These are phyloP conservation scores for Xerocomellus intermedius DNA, from an alignment of 768 basidiomycete genomes.

Conservation along the genomic window DNA sequence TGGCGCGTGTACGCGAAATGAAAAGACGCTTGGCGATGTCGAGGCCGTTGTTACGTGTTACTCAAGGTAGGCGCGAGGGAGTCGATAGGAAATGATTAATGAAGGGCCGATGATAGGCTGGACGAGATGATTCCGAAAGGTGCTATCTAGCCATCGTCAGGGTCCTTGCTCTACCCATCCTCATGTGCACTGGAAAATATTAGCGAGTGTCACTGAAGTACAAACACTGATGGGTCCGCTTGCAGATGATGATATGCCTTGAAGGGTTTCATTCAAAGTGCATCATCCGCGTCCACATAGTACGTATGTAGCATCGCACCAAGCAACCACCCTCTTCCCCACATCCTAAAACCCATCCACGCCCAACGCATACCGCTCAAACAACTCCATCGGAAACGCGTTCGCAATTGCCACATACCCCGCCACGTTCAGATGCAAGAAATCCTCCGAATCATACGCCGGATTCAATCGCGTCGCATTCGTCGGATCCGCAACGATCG, in stretches of 20 bases:
- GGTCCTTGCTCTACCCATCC: too few relatives aligned
- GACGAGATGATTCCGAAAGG: too few relatives aligned
- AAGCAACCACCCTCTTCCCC: neutral
- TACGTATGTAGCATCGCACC: neutral
- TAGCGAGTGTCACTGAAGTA: too few relatives aligned
- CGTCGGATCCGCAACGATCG: slow-evolving; percentile 8
- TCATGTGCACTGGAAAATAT: too few relatives aligned
- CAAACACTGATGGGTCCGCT: too few relatives aligned
- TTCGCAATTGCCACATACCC: neutral
- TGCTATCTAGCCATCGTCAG: too few relatives aligned
- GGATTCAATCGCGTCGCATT: neutral
- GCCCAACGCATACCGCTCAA: neutral
- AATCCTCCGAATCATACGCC: neutral
- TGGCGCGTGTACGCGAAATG: slow-evolving; percentile 1
- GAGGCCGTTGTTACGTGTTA: neutral
- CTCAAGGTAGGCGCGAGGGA: neutral
- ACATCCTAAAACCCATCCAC: slow-evolving; percentile 1
- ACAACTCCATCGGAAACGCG: neutral
- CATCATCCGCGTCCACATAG: too few relatives aligned
- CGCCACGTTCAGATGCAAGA: slow-evolving; percentile 5
- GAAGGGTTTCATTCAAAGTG: too few relatives aligned
- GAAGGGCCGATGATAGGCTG: too few relatives aligned
- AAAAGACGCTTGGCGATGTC: neutral
- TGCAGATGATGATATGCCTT: too few relatives aligned
- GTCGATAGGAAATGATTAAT: too few relatives aligned